Evolutionary conservation across 1,139 yeast genomes (phyloP).

Genomic region (Scheffersomyces quercinus): DNA sequence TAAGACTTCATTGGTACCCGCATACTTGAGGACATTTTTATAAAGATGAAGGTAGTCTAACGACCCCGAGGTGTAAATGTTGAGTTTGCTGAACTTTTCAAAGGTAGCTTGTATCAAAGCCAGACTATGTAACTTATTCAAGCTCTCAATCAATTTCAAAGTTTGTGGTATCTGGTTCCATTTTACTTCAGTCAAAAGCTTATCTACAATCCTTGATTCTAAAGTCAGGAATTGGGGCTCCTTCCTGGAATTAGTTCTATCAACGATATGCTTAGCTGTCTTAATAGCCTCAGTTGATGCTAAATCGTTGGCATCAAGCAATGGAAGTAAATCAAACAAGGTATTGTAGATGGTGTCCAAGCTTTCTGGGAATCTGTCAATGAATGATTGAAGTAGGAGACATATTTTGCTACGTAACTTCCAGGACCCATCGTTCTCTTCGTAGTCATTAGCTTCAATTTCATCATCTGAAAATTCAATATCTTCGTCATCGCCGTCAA

Average conservation of each 20-base stretch:
- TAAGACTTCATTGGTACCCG: slow-evolving; percentile 10
- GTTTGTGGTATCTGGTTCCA: slow-evolving; percentile 23
- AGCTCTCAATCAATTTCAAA: slow-evolving; percentile 30
- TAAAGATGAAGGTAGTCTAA: slow-evolving; percentile 30
- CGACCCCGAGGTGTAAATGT: slow-evolving; percentile 21
- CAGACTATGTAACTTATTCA: slow-evolving; percentile 16
- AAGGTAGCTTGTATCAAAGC: slow-evolving; percentile 10
- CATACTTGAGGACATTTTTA: slow-evolving; percentile 20
- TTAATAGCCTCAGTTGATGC: slow-evolving; percentile 42
- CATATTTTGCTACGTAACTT: slow-evolving; percentile 62
- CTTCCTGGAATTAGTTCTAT: slow-evolving; percentile 8
- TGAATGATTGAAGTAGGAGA: slow-evolving; percentile 42
- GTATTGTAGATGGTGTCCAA: slow-evolving; percentile 8
- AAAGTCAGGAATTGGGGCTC: slow-evolving; percentile 13
- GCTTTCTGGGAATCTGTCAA: slow-evolving; percentile 30
- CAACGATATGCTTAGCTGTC: slow-evolving; percentile 31
- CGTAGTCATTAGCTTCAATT: slow-evolving; percentile 36
- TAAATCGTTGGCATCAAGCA: slow-evolving; percentile 41
- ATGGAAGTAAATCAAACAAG: slow-evolving; percentile 13
- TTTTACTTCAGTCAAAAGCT: slow-evolving; percentile 20
- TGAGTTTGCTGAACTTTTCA: slow-evolving; percentile 15
- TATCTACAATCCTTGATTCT: slow-evolving; percentile 18
- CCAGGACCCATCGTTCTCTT: slow-evolving; percentile 66
- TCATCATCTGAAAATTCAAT: slow-evolving; percentile 43
- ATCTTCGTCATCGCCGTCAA: slow-evolving; percentile 31